Base-by-base conservation (phyloP, 148 eudicot species). In the Rhododendron simsii region DNA sequence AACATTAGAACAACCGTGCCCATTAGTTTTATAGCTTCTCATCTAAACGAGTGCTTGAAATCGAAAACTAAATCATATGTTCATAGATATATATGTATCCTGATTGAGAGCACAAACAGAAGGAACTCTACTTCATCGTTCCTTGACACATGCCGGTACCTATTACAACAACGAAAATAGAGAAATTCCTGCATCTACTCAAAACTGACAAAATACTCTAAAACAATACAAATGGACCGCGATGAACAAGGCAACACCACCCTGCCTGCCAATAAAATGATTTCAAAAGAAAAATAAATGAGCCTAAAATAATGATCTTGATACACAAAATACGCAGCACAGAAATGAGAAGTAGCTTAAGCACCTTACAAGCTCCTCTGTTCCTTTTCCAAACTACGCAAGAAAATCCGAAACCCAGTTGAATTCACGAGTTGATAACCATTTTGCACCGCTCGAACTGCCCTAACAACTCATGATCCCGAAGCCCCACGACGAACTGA, bases 401-500 rank as follows among this genome's bases (percentile, higher is more conserved):
- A 39, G 78, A 14, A 74, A 74, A 39, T 16, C n/a, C 45, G 2
- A 41, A 18, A 39, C 30, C 87, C 86, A 48, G 30, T 83, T n/a
- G 35, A 84, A 78, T 84, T 76, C 84, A 86, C 86, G 85, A 89
- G 87, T 90, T 88, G 85, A 90, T 71, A 35, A 90, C 63, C 78
- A 88, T 21, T 1, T 88, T 89, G 33, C 91, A 89, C 26, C 86
- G 83, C 28, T 89, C 89, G 63, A 92, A 92, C 45, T 91, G 91
- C 41, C 81, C 61, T 18, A 95, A 80, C 88, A 96, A 83, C 71
- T 89, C 87, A 20, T 85, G 61, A 90, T 95, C 92, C 86, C 86
- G 47, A 87, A 95, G 92, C 86, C 99, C 99, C 85, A 93, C 97
- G 89, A 94, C 88, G 83, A 96, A 96, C 59, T 92, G 88, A 59